These are phyloP conservation scores for Mortierella sp. DNA, from an alignment of 371 early-diverging fungal species.

Conservation along the genomic window DNA sequence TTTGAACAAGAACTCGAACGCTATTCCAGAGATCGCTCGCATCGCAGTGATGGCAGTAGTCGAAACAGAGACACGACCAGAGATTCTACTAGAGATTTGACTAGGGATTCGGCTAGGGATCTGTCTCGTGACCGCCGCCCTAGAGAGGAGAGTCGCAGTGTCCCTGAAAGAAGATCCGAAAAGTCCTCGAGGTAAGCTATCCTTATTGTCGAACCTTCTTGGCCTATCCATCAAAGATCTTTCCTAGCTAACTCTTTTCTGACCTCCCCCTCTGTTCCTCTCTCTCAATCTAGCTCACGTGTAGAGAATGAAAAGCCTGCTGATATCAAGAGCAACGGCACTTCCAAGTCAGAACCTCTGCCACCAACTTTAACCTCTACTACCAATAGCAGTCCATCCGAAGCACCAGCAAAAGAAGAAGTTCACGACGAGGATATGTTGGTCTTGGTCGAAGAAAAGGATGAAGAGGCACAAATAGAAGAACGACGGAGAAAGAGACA, in stretches of 20 bases:
- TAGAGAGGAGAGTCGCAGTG: slow-evolving; percentile 10
- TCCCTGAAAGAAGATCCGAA: slow-evolving; percentile 17
- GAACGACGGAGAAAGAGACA: slow-evolving; percentile 47
- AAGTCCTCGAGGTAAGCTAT: slow-evolving; percentile 20
- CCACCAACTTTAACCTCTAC: no score
- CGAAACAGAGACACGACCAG: slow-evolving; percentile 2
- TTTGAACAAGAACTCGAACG: slow-evolving; percentile 52
- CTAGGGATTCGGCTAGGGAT: slow-evolving; percentile 15
- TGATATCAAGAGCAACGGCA: slow-evolving; percentile 1
- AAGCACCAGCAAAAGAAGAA: slow-evolving; percentile 18
- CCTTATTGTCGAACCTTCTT: not conserved
- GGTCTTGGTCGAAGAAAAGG: slow-evolving; percentile 41
- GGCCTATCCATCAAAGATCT: no score
- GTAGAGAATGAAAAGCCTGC: not conserved
- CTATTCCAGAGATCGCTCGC: slow-evolving; percentile 38
- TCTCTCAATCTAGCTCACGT: not conserved
- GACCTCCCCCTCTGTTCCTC: no score
- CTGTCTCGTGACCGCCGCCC: slow-evolving; percentile 20
- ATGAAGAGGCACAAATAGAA: slow-evolving; percentile 40
- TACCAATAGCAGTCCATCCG: not conserved
- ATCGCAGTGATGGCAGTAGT: slow-evolving; percentile 28
- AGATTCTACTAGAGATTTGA: no score
- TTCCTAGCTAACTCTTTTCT: no score
- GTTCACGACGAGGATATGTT: slow-evolving; percentile 36
- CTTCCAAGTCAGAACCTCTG: no score